Evolutionary conservation across 345 rosid species (phyloP).

Genomic region (thale cress (Arabidopsis thaliana)): TAIR10.1 NC_003070.9:24067501-24068000

Average conservation of each 20-base stretch:
- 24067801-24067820: slow-evolving; percentile 14
- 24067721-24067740: slow-evolving; percentile 10
- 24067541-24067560: slow-evolving; percentile 79
- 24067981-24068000: slow-evolving; percentile 89
- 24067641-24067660: not conserved
- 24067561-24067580: slow-evolving; percentile 99
- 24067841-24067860: slow-evolving; percentile 14
- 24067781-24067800: slow-evolving; percentile 22
- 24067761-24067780: slow-evolving; percentile 10
- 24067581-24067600: slow-evolving; percentile 94
- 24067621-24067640: slow-evolving; percentile 30
- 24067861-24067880: slow-evolving; percentile 38
- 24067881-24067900: slow-evolving; percentile 99
- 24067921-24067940: slow-evolving; percentile 96
- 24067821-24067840: slow-evolving; percentile 11
- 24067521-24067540: slow-evolving; percentile 88
- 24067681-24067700: not conserved
- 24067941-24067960: slow-evolving; percentile 98
- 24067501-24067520: slow-evolving; percentile 89
- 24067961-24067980: slow-evolving; percentile 93
- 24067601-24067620: slow-evolving; percentile 88
- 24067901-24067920: slow-evolving; percentile 80
- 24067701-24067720: not conserved
- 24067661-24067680: slow-evolving; percentile 1
- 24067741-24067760: slow-evolving; percentile 12